phyloP scores from a whole-genome alignment of 2,329 filamentous ascomycete genomes.

The Gaeumannomyces tritici region DNA sequence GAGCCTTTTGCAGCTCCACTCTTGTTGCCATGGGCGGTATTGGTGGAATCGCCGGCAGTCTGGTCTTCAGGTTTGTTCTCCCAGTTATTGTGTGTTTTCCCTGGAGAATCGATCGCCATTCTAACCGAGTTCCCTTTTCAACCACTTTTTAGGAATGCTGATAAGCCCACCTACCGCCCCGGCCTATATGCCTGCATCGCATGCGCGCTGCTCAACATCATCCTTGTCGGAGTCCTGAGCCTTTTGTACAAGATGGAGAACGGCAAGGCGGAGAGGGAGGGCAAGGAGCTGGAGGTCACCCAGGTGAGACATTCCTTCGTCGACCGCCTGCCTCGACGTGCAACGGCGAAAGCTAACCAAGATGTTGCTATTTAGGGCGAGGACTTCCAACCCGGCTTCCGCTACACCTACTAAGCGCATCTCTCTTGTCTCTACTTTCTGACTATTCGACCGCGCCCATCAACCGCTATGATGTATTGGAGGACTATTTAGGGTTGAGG shows the following conservation, averaged over 20 bases:
- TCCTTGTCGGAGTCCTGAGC: constrained; percentile 32
- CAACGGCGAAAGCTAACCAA: background rate
- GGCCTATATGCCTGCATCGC: constrained; percentile 47
- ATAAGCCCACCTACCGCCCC: constrained; percentile 42
- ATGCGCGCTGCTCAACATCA: constrained; percentile 32
- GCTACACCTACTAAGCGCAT: constrained; percentile 25
- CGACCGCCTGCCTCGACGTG: background rate
- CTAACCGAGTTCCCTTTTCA: background rate
- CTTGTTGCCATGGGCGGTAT: constrained; percentile 69
- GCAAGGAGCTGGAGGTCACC: constrained; percentile 38
- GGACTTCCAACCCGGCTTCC: constrained; percentile 28
- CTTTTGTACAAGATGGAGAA: constrained; percentile 34
- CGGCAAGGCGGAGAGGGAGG: constrained; percentile 39
- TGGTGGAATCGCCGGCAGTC: constrained; percentile 65
- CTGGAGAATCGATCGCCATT: background rate
- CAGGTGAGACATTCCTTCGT: constrained; percentile 28
- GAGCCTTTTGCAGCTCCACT: constrained; percentile 67
- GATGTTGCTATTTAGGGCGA: constrained; percentile 14
- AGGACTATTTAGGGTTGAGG: background rate
- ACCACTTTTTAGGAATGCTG: constrained; percentile 15
- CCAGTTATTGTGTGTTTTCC: background rate
- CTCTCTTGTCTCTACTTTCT: background rate
- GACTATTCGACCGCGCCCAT: background rate
- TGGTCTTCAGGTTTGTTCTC: constrained; percentile 51
- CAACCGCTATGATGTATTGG: background rate